Conservation (phyloP, 1,284 basidiomycete genomes). For the Trichosporon faecale region DNA sequence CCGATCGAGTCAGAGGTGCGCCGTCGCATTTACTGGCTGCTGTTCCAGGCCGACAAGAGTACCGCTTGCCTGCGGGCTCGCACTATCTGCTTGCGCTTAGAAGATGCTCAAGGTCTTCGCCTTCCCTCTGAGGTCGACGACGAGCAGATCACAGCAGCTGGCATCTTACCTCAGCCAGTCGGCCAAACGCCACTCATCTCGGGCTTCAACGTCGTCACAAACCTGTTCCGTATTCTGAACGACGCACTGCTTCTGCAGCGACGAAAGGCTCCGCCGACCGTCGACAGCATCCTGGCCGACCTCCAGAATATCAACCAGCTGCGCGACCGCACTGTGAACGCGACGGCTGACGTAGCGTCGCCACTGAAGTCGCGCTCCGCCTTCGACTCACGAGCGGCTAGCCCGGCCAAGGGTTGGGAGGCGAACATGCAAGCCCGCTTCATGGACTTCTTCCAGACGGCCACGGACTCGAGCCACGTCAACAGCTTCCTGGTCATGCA, state of each 20-base stretch:
- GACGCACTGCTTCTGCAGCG: slow-evolving; percentile 40
- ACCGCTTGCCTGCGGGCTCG: slow-evolving; percentile 42
- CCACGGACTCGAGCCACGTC: slow-evolving; percentile 28
- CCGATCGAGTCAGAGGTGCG: slow-evolving; percentile 43
- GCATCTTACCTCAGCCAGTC: slow-evolving; percentile 40
- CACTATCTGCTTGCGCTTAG: slow-evolving; percentile 37
- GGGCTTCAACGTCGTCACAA: slow-evolving; percentile 47
- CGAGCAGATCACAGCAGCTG: slow-evolving; percentile 44
- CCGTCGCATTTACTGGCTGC: slow-evolving; percentile 43
- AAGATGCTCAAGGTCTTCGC: slow-evolving; percentile 35
- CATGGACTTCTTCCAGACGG: slow-evolving; percentile 34
- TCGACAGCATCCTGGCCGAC: slow-evolving; percentile 40
- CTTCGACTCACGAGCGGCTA: slow-evolving; percentile 32
- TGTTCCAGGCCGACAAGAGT: slow-evolving; percentile 50
- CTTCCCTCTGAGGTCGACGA: slow-evolving; percentile 50
- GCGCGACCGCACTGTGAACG: slow-evolving; percentile 32
- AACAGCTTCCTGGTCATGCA: slow-evolving; percentile 44
- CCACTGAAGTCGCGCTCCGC: slow-evolving; percentile 33
- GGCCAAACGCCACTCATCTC: slow-evolving; percentile 41
- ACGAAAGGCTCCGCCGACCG: slow-evolving; percentile 32
- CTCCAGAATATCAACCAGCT: slow-evolving; percentile 38
- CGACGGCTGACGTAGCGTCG: slow-evolving; percentile 28
- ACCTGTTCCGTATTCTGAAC: slow-evolving; percentile 45
- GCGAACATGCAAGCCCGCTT: slow-evolving; percentile 35
- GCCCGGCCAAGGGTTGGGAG: slow-evolving; percentile 43